Evolutionary conservation across 805 yeast genomes (phyloP).

Genomic region (Myxozyma kluyveri): DNA sequence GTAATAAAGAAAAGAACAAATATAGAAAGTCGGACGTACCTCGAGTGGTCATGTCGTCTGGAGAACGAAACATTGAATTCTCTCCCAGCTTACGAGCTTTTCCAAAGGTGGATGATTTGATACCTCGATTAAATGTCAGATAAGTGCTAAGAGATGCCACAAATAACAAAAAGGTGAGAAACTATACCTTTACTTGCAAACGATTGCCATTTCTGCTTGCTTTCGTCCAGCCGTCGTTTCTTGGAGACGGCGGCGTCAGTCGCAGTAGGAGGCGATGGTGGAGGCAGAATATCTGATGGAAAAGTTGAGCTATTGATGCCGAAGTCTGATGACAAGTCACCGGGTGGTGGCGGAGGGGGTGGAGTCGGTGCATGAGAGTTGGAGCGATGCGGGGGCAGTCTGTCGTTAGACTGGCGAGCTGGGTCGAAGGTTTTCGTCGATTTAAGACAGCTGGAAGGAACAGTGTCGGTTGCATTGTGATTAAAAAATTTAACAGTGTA

Average conservation of each 20-base stretch:
- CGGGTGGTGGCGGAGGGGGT: too few species aligned
- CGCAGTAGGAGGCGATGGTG: neutral
- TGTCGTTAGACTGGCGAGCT: too few species aligned
- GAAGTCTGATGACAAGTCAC: too few species aligned
- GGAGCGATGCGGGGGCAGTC: too few species aligned
- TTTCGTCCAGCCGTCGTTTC: conserved; percentile 22
- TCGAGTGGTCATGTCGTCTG: conserved; percentile 27
- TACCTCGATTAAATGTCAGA: conserved; percentile 2
- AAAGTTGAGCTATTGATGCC: too few species aligned
- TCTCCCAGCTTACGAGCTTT: conserved; percentile 30
- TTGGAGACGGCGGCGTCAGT: neutral
- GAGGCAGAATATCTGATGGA: neutral
- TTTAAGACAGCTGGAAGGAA: conserved; percentile 21
- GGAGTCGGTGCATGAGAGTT: too few species aligned
- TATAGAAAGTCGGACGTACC: neutral
- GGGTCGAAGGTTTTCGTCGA: too few species aligned
- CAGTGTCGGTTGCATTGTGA: conserved; percentile 30
- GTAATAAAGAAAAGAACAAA: neutral
- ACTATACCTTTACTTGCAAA: conserved; percentile 29
- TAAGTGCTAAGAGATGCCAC: neutral
- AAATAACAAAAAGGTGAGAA: neutral
- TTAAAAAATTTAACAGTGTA: conserved; percentile 34
- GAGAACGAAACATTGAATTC: conserved; percentile 30
- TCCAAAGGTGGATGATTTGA: conserved; percentile 9
- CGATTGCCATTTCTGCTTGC: conserved; percentile 35